A percentile compares a stretch with the other conserved stretches of the same genome.
Evolutionary conservation across 2,329 filamentous ascomycete species (phyloP).

Genomic region (Sarocladium strictum): DNA sequence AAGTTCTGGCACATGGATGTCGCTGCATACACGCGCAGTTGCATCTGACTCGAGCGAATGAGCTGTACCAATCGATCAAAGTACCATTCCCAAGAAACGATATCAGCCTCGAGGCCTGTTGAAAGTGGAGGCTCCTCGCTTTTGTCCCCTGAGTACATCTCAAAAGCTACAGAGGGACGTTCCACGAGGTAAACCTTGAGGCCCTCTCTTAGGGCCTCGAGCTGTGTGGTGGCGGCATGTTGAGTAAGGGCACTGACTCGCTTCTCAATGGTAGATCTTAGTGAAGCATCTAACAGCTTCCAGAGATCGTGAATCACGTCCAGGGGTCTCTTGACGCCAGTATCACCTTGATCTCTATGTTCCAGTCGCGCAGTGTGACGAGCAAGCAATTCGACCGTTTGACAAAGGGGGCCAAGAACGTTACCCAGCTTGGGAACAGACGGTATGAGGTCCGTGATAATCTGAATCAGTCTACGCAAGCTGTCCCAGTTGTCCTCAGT

Average conservation of each 20-base stretch:
- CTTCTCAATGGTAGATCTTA: neutral
- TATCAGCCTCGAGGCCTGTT: constrained; percentile 25
- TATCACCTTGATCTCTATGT: constrained; percentile 24
- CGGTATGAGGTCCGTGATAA: constrained; percentile 34
- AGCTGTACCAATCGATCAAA: constrained; percentile 64
- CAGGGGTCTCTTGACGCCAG: constrained; percentile 30
- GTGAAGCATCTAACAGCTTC: neutral
- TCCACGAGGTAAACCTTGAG: neutral
- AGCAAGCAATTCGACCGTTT: constrained; percentile 20
- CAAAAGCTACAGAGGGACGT: neutral
- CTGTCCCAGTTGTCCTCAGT: constrained; percentile 35
- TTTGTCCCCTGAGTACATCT: neutral
- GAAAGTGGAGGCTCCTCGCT: neutral
- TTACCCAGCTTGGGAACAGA: constrained; percentile 42
- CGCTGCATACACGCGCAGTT: constrained; percentile 75
- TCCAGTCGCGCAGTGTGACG: constrained; percentile 12
- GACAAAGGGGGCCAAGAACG: constrained; percentile 30
- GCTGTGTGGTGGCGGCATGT: neutral
- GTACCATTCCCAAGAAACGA: constrained; percentile 60
- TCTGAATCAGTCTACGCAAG: constrained; percentile 36
- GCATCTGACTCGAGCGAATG: constrained; percentile 83
- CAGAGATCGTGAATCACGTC: constrained; percentile 23
- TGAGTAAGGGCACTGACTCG: neutral
- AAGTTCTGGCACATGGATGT: constrained; percentile 67
- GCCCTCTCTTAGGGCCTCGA: neutral